Base-by-base conservation (phyloP, 2,329 filamentous ascomycete genomes). In the Coniochaeta pulveracea region DNA sequence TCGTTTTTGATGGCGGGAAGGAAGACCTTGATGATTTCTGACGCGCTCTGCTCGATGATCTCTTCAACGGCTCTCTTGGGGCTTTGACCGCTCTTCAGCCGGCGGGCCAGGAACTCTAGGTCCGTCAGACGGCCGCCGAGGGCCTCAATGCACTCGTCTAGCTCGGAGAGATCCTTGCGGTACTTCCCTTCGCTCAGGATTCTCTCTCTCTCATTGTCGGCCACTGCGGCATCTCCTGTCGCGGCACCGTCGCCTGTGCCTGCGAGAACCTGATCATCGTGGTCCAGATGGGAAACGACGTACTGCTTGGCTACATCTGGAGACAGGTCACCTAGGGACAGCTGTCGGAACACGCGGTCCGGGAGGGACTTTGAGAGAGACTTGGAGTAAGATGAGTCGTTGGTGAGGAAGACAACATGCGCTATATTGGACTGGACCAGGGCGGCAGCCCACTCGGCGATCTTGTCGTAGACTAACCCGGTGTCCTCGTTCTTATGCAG, bases 111-210 rank as follows among this genome's bases (percentile, higher is more conserved):
- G 49, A 91, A 93, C 51, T 96, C 89, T 14, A 98, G 76, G 49
- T 98, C 91, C 0, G 86, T 94, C n/a, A 98, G 69, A 4, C 91
- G 83, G 2, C 91, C 91, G 15, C 91, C 91, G 2, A 98, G 69
- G 1, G 78, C 71, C 18, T 77, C 71, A 42, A 96, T 93, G 44
- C 83, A 88, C 18, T 69, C 69, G 47, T 95, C 86, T 2, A 98
- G 69, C 40, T 88, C 83, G 1, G 57, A 54, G 6, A 91, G 62
- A 40, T 86, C 54, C 3, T 54, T 51, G 3, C 51, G 30, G 19
- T 34, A 42, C 69, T 28, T 57, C 51, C 58, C 51, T 11, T 62
- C 56, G 12, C 40, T 34, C 9, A 52, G 40, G 26, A 30, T 33
- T 21, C 50, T 47, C 32, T 51, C 46, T 9, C 47, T 47, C 6